Conservation (phyloP, 2,329 filamentous ascomycete species). For the Metarhizium album region DNA sequence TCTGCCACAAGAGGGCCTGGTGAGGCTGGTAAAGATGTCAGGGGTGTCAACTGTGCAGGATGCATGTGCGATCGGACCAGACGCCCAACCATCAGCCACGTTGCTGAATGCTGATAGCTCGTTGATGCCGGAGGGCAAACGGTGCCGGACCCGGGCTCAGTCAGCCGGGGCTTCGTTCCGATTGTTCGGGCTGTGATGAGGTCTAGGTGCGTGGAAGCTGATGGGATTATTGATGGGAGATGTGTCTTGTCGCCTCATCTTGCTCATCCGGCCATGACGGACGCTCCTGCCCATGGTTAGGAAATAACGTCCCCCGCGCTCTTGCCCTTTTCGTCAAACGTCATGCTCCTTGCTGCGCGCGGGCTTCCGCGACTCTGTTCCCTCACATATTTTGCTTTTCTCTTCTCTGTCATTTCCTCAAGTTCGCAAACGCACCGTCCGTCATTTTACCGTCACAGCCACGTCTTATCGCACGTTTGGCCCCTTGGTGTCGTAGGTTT, state of each 20-base stretch:
- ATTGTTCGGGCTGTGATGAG: not conserved
- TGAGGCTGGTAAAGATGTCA: not conserved
- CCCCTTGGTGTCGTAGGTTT: not conserved
- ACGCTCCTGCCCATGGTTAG: not conserved
- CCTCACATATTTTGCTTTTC: not conserved
- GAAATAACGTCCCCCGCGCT: not conserved
- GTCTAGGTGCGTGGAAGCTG: not conserved
- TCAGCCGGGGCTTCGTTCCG: not conserved
- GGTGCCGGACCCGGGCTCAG: no score
- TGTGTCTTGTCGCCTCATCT: not conserved
- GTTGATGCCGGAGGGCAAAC: not conserved
- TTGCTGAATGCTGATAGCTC: not conserved
- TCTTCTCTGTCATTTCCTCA: not conserved
- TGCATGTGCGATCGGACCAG: no score
- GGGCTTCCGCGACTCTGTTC: not conserved
- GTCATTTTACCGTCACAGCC: constrained; percentile 6
- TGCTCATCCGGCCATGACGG: not conserved
- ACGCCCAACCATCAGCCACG: not conserved
- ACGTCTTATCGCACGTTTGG: constrained; percentile 4
- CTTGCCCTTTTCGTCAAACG: not conserved
- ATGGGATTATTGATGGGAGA: not conserved
- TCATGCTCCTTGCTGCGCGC: not conserved
- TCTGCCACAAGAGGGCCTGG: constrained; percentile 5
- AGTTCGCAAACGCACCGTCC: not conserved
- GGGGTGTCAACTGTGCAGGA: not conserved